Conservation (phyloP, 768 basidiomycete genomes). For the Hygrocybe punicea region DNA sequence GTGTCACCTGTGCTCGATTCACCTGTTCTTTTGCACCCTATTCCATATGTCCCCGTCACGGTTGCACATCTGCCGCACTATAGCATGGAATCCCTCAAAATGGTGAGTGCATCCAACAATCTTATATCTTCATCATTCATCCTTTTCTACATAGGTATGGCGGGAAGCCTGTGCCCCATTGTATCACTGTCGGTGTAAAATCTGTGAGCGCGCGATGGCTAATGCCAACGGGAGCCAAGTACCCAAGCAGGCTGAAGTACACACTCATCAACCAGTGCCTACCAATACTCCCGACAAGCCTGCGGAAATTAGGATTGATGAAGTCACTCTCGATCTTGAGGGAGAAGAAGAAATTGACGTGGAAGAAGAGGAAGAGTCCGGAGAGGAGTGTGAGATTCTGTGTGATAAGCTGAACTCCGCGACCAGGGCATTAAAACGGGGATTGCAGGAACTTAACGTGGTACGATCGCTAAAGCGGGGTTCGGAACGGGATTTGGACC, state of each 20-base stretch:
- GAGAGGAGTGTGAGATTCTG: constrained; percentile 9
- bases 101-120: constrained; percentile 31
- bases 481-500: constrained; percentile 7
- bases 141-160: constrained; percentile 51
- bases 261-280: constrained; percentile 15
- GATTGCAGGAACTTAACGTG: background rate
- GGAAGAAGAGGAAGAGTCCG: constrained; percentile 14
- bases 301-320: constrained; percentile 26
- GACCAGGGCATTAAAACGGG: background rate
- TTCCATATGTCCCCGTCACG: constrained; percentile 65
- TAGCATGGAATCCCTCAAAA: constrained; percentile 55
- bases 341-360: constrained; percentile 32
- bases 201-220: constrained; percentile 65
- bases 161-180: constrained; percentile 68
- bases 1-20: constrained; percentile 61
- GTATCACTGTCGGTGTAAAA: constrained; percentile 69
- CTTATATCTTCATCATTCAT: constrained; percentile 1
- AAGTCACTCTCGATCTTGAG: constrained; percentile 30
- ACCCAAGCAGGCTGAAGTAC: constrained; percentile 12
- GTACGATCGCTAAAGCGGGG: constrained; percentile 17
- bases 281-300: constrained; percentile 15
- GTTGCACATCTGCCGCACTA: constrained; percentile 52
- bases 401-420: background rate
- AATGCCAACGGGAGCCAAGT: constrained; percentile 42
- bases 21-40: constrained; percentile 58